Conservation (phyloP, 345 rosid species). For the Cardamine occulta region DNA sequence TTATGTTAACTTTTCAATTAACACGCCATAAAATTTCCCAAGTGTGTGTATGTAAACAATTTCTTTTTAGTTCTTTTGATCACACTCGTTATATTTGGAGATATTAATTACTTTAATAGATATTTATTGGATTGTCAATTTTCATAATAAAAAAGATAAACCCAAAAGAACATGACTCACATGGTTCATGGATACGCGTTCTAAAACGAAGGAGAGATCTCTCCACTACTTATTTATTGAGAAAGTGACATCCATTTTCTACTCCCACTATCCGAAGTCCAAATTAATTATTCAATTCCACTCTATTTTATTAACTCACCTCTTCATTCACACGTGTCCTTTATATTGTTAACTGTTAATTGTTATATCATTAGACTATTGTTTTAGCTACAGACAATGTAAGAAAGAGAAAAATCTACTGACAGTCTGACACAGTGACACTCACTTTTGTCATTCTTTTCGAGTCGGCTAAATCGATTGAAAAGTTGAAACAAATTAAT, state of each 20-base stretch:
- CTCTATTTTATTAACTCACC: background rate
- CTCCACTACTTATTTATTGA: slow-evolving; percentile 7
- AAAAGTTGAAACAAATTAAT: background rate
- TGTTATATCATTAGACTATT: background rate
- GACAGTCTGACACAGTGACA: background rate
- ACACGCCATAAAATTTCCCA: background rate
- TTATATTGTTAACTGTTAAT: too few species aligned
- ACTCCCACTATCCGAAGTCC: background rate
- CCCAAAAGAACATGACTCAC: slow-evolving; percentile 13
- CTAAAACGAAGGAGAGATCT: background rate
- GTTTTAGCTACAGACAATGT: background rate
- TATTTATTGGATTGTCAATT: background rate
- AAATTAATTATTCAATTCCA: background rate
- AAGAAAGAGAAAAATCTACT: too few species aligned
- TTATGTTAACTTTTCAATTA: too few species aligned
- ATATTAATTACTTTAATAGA: background rate
- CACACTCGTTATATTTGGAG: background rate
- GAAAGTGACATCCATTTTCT: slow-evolving; percentile 30
- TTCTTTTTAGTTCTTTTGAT: too few species aligned
- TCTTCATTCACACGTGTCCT: slow-evolving; percentile 31
- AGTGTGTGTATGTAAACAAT: background rate
- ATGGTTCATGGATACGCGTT: background rate
- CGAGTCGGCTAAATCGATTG: background rate
- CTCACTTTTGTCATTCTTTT: background rate
- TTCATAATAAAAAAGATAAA: background rate